Evolutionary conservation across 1,139 yeast species (phyloP).

Genomic region (Wickerhamomyces sp.): DNA sequence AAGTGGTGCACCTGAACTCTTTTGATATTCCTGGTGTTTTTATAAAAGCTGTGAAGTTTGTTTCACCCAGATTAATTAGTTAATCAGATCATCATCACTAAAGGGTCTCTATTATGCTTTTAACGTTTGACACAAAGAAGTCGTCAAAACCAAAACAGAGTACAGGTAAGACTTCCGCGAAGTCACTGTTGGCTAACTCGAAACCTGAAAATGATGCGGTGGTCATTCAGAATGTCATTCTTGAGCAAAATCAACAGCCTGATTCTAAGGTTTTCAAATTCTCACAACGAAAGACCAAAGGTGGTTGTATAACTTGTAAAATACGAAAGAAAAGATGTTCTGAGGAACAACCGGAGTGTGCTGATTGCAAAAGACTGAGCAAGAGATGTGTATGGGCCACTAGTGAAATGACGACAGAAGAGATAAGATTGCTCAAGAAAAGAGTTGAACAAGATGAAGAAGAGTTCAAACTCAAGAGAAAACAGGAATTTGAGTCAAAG

Average conservation of each 20-base stretch:
- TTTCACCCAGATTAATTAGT: too few species aligned
- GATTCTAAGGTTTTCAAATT: constrained; percentile 19
- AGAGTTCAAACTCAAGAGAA: constrained; percentile 19
- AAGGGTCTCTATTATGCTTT: neutral
- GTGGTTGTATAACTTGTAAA: constrained; percentile 61
- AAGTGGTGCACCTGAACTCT: too few species aligned
- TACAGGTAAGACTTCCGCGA: neutral
- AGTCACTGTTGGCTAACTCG: neutral
- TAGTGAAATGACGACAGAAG: constrained; percentile 21
- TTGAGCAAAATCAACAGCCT: constrained; percentile 2
- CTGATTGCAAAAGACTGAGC: constrained; percentile 45
- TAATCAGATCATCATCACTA: too few species aligned
- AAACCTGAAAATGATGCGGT: neutral
- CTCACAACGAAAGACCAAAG: constrained; percentile 37
- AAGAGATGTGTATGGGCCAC: constrained; percentile 45
- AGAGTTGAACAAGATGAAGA: constrained; percentile 25
- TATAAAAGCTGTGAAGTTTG: too few species aligned
- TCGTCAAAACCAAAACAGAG: neutral
- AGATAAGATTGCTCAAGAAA: constrained; percentile 21
- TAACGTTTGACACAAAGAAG: neutral
- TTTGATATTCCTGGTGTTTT: too few species aligned
- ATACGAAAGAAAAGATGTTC: constrained; percentile 60
- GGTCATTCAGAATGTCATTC: constrained; percentile 1
- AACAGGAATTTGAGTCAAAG: constrained; percentile 4
- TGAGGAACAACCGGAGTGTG: constrained; percentile 50